Conservation (phyloP, 2,329 filamentous ascomycete genomes). For the Penicillium griseofulvum region DNA sequence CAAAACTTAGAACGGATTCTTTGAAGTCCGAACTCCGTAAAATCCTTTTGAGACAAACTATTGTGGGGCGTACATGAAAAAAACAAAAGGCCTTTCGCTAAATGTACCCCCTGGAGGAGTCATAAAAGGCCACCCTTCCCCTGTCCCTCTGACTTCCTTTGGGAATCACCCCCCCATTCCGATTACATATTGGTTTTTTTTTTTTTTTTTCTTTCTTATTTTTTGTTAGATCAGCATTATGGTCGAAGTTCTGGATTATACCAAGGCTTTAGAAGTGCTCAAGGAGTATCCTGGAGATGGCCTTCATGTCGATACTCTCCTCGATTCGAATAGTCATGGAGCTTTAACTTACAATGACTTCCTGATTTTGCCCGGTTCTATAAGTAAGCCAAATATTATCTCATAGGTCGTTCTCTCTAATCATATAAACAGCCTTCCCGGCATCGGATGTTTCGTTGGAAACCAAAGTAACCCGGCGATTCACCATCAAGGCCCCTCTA, state of each 20-base stretch:
- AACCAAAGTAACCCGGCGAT: conserved; percentile 89
- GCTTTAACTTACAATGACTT: conserved; percentile 99
- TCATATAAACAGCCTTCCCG: conserved; percentile 65
- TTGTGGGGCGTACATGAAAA: not conserved
- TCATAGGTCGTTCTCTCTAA: not conserved
- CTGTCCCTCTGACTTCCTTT: too few species aligned
- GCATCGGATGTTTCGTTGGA: conserved; percentile 86
- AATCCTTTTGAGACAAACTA: not conserved
- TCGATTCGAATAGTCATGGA: conserved; percentile 87
- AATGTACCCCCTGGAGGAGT: not conserved
- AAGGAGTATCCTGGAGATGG: conserved; percentile 83
- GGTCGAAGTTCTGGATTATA: not conserved
- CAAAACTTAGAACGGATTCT: not conserved
- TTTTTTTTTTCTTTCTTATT: too few species aligned
- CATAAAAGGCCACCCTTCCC: too few species aligned
- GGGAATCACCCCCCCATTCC: too few species aligned
- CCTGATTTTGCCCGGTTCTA: conserved; percentile 92
- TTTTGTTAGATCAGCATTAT: not conserved
- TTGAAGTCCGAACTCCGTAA: not conserved
- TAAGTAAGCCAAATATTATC: conserved; percentile 56
- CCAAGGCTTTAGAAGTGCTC: conserved; percentile 73
- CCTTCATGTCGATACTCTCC: conserved; percentile 77
- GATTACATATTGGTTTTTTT: too few species aligned
- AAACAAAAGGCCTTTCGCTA: not conserved
- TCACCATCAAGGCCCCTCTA: conserved; percentile 93